phyloP scores from a whole-genome alignment of 768 basidiomycete species.

The Boletus vermiculosoides region DNA sequence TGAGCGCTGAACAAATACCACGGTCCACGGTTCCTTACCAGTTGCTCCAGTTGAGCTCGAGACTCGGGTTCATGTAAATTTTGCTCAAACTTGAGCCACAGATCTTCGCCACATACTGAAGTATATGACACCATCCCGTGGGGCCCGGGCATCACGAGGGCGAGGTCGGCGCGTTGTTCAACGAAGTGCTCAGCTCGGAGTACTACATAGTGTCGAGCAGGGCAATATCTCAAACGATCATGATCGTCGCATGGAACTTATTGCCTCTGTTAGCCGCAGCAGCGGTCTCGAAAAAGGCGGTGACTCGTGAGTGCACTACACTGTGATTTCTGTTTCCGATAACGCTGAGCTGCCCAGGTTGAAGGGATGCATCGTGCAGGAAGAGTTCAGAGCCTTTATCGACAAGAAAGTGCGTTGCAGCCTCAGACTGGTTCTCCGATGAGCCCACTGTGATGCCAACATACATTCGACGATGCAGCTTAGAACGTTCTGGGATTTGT shows the following conservation, averaged over 20 bases:
- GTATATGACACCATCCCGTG: constrained; percentile 15
- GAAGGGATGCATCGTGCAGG: constrained; percentile 56
- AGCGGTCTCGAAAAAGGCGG: constrained; percentile 74
- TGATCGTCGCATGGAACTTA: constrained; percentile 52
- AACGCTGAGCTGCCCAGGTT: constrained; percentile 46
- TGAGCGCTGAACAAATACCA: not conserved
- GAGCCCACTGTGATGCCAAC: not conserved
- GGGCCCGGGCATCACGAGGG: constrained; percentile 4
- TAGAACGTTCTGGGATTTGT: constrained; percentile 43
- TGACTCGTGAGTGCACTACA: constrained; percentile 57
- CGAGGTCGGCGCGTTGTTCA: constrained; percentile 12
- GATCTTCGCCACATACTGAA: not conserved
- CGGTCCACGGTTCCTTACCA: no score
- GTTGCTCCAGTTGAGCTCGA: no score
- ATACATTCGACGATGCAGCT: constrained; percentile 38
- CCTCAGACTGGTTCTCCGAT: not conserved
- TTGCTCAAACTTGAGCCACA: not conserved
- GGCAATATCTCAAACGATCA: constrained; percentile 5
- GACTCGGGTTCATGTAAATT: no score
- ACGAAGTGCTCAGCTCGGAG: not conserved
- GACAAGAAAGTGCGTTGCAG: constrained; percentile 55
- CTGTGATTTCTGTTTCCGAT: constrained; percentile 23
- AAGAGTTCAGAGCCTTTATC: constrained; percentile 66
- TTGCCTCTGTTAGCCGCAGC: constrained; percentile 74
- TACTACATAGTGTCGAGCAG: not conserved